Conservation (phyloP, 768 basidiomycete genomes). For the Lentinus tigrinus region DNA sequence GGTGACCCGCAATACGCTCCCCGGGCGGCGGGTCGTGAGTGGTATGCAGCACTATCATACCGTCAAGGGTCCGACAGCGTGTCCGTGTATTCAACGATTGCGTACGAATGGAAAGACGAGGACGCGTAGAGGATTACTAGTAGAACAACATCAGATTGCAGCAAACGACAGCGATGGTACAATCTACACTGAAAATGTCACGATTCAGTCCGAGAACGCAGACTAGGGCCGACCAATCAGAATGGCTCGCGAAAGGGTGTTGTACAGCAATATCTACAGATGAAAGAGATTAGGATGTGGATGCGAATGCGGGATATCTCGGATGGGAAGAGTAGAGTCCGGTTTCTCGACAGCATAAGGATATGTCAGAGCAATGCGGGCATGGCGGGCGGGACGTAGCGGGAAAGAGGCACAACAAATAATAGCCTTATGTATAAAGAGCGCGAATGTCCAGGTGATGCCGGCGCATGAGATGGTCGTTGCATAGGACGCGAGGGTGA, state of each 20-base stretch:
- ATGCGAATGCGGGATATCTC: background rate
- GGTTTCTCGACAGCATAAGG: constrained; percentile 17
- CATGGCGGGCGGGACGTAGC: background rate
- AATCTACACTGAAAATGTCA: background rate
- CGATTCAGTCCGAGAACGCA: background rate
- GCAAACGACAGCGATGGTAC: background rate
- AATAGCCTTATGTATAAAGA: constrained; percentile 20
- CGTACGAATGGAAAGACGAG: background rate
- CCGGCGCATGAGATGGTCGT: background rate
- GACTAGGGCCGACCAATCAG: background rate
- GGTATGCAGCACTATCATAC: too few relatives aligned
- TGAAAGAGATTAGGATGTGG: constrained; percentile 10
- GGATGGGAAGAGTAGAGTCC: constrained; percentile 1
- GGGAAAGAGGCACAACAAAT: constrained; percentile 6
- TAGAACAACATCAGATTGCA: background rate
- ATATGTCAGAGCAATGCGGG: constrained; percentile 17
- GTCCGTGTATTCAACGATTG: too few relatives aligned
- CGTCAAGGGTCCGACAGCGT: too few relatives aligned
- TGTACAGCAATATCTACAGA: constrained; percentile 14
- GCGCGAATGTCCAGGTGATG: constrained; percentile 1
- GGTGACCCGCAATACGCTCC: too few relatives aligned
- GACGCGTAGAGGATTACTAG: background rate
- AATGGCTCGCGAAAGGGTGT: constrained; percentile 6
- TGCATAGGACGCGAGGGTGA: background rate
- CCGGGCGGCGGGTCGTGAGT: too few relatives aligned